Evolutionary conservation across 306 rosid genomes (phyloP), one percentile per base, ranked within the genome.

Genomic region (Notholithocarpus densiflorus): DNA sequence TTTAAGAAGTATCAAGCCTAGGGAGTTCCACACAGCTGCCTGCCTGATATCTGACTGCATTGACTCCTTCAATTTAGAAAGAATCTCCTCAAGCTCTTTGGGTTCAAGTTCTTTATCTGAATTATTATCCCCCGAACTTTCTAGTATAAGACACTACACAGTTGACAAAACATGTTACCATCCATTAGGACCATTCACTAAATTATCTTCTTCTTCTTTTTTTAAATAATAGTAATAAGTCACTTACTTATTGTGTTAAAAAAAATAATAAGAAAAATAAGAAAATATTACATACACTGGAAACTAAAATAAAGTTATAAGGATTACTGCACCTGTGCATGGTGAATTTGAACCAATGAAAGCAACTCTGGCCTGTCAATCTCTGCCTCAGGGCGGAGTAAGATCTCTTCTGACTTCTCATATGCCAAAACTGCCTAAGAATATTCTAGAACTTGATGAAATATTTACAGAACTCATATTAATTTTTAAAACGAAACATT

Each of bases 11-110:
- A 95, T 87, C 81, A 86, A 87, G 81, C 98, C 98, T 19, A 95
- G 88, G 51, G 97, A 89, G 82, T 92, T 95, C 98, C 98, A 95
- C 24, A 95, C 86, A 84, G 96, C 93, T 62, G 97, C 91, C 86
- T 92, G 98, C 75, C 96, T 87, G 71, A 90, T 84, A 91, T 95
- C 98, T 51, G 89, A 91, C 37, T 82, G 90, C 84, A 86, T 80
- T 37, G 98, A 88, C 69, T 92, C 95, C 64, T 84, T 92, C 68
- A 92, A 79, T 81, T 91, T 95, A 56, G 85, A 91, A 84, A 87
- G 84, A 88, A 92, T 84, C 73, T 92, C 96, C 53, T 91, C 95
- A 53, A 92, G 90, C 89, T 92, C 98, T 45, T 84, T 88, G 59
- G 90, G 83, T 71, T 92, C 95, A 84, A 95, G 95, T 83, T 95